Evolutionary conservation across 148 eudicot genomes (phyloP), one percentile per base, ranked within the genome.

Genomic region (Rhododendron henanense): DNA sequence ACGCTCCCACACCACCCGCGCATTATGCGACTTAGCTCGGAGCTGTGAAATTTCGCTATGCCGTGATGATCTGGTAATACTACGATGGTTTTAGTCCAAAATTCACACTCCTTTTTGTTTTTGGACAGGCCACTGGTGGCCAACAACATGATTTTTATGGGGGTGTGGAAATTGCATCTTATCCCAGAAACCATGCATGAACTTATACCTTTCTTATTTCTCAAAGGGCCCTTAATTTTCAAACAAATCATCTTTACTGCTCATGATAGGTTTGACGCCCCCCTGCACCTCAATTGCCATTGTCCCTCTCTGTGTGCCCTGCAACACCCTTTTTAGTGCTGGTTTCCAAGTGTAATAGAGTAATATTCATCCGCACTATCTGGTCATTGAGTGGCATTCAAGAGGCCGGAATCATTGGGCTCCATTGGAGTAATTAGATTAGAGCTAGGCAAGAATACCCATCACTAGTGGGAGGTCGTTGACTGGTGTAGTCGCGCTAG

Each of bases 231-330:
- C 80, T 41, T 28, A 28, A 28, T 28, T 77, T 77, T 41, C 80
- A 77, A 28, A 28, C 11, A 28, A 69, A 31, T 19, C 80, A 39
- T 77, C n/a, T 41, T 77, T 45, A 41, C 21, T 44, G 23, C 76
- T 15, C 57, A 14, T n/a, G 13, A 91, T 86, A 91, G 88, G 75
- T 82, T 25, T 61, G 39, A 37, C 35, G 10, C 69, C 69, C 28
- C 69, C 13, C 50, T 82, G 25, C 83, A 61, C 33, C 77, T 44
- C 45, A 45, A 61, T 37, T 59, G 71, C 47, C 74, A 65, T 6
- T 25, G 57, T 63, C 31, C 45, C 39, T 55, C 28, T 19, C 51
- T 10, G n/a, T 5, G 74, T 23, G 65, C 15, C 51, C 51, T 61
- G 14, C 57, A 9, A 28, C 31, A 28, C 16, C 77, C 31, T 59